Evolutionary conservation across 768 basidiomycete genomes (phyloP).

Genomic region (Hypholoma fasciculare): DNA sequence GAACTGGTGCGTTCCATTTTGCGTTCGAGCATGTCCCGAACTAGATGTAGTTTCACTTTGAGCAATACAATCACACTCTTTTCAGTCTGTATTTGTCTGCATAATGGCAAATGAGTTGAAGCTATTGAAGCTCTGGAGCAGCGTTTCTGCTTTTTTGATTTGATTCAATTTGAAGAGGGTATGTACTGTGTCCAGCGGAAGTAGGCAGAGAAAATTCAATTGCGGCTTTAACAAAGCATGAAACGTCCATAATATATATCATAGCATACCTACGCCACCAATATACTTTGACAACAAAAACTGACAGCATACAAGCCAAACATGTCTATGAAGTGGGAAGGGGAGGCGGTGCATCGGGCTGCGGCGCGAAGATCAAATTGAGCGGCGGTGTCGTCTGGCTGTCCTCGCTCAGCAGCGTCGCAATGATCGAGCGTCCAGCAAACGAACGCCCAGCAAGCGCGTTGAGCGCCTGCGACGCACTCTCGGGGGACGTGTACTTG

Average conservation of each 20-base stretch:
- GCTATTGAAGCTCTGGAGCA: too few relatives aligned
- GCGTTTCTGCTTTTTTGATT: too few relatives aligned
- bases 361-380: slow-evolving; percentile 79
- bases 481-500: slow-evolving; percentile 65
- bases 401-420: slow-evolving; percentile 79
- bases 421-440: slow-evolving; percentile 84
- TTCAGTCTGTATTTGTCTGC: too few relatives aligned
- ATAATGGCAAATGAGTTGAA: too few relatives aligned
- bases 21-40: too few relatives aligned
- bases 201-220: background rate
- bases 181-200: too few relatives aligned
- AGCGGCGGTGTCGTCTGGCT: slow-evolving; percentile 85
- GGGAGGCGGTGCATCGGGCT: slow-evolving; percentile 81
- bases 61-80: too few relatives aligned
- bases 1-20: too few relatives aligned
- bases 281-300: background rate
- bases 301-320: background rate
- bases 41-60: too few relatives aligned
- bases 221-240: background rate
- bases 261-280: background rate
- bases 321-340: slow-evolving; percentile 46
- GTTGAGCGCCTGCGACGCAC: slow-evolving; percentile 74
- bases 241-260: background rate
- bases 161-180: too few relatives aligned
- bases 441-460: slow-evolving; percentile 89